Base-by-base conservation (phyloP, 164 flowering plant genomes). In the Tetrastigma voinierianum region DNA sequence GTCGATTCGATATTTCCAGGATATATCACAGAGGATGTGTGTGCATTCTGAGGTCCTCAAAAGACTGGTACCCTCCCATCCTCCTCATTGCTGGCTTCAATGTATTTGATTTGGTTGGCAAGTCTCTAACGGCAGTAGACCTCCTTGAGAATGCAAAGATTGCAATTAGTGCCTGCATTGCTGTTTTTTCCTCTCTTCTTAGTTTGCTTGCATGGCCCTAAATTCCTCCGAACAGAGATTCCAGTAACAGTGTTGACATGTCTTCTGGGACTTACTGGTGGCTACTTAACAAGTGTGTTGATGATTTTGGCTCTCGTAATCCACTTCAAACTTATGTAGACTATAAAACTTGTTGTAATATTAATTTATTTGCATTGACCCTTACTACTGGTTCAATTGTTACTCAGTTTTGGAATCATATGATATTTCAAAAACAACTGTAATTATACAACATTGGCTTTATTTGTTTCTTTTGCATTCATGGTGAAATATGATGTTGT, bases 331-430 rank as follows among this genome's bases (percentile, higher is more conserved):
- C n/a, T n/a, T n/a, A n/a, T n/a, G n/a, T n/a, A n/a, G n/a, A n/a
- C n/a, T n/a, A n/a, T n/a, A n/a, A n/a, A n/a, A n/a, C n/a, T n/a
- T n/a, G n/a, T n/a, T n/a, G n/a, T n/a, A n/a, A n/a, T n/a, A n/a
- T n/a, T n/a, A n/a, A n/a, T n/a, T n/a, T n/a, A n/a, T n/a, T n/a
- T n/a, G n/a, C n/a, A n/a, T 88, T 61, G 99, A 98, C 46, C 46
- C 69, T 96, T 75, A 93, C 93, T 46, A 25, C 57, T 68, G 98
- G 99, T 54, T 93, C 99, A 9, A 51, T 93, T 19, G 87, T 89
- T 10, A 76, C 97, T 70, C 91, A 96, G 97, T 86, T 96, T 62
- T 93, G 98, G 99, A 94, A 94, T 92, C 70, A 81, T 95, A 59
- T 94, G 75, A 81, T 52, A 25, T 24, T 17, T 40, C 40, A 32